phyloP scores from a whole-genome alignment of 2,329 filamentous ascomycete species.

The Arthrobotrys sinensis region DNA sequence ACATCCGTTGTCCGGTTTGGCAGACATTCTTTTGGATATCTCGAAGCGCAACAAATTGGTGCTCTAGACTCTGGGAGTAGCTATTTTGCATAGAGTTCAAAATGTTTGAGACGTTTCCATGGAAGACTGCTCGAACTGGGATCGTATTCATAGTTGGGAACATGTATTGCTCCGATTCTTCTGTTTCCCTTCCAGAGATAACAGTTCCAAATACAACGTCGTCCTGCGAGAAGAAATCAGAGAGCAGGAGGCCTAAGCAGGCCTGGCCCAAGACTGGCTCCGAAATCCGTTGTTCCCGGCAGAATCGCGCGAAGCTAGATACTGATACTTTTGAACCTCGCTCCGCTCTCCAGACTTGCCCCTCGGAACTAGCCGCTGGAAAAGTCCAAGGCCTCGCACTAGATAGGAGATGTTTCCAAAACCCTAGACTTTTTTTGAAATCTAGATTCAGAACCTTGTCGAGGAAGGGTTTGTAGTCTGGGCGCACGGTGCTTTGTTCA shows the following conservation, averaged over 20 bases:
- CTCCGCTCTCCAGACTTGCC: conserved; percentile 40
- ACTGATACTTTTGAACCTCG: conserved; percentile 33
- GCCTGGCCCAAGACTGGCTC: conserved; percentile 83
- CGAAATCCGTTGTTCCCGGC: conserved; percentile 78
- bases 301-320: conserved; percentile 73
- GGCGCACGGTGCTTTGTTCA: conserved; percentile 69
- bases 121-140: conserved; percentile 79
- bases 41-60: conserved; percentile 83
- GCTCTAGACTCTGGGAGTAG: conserved; percentile 77
- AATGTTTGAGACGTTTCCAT: conserved; percentile 77
- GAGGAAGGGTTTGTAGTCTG: conserved; percentile 70
- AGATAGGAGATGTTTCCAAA: conserved; percentile 80
- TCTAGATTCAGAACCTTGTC: conserved; percentile 67
- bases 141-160: conserved; percentile 97
- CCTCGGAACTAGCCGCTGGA: conserved; percentile 62
- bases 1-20: conserved; percentile 69
- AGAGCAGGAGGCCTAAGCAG: conserved; percentile 81
- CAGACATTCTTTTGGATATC: conserved; percentile 74
- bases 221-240: conserved; percentile 75
- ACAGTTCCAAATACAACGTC: conserved; percentile 88
- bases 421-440: conserved; percentile 71
- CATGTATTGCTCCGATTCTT: conserved; percentile 77
- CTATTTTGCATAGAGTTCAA: conserved; percentile 80
- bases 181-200: conserved; percentile 85
- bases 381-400: conserved; percentile 70